phyloP scores from a whole-genome alignment of 495 filamentous ascomycete species.

The Podospora appendiculata region DNA sequence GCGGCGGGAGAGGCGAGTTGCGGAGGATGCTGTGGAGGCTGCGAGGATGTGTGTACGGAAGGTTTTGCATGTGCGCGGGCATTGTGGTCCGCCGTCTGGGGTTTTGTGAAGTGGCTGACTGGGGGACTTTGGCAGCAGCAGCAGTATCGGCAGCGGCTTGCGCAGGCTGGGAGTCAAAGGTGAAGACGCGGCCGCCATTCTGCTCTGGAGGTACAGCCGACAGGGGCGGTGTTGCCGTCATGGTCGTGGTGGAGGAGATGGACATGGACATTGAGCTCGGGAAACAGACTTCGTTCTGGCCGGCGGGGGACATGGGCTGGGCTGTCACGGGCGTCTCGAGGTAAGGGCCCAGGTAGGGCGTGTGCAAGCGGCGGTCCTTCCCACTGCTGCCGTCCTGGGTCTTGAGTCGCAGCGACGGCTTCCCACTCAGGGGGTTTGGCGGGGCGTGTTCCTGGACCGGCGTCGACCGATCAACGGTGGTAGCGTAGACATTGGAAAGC shows the following conservation, averaged over 20 bases:
- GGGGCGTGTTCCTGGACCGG: slow-evolving; percentile 36
- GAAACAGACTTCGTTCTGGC: slow-evolving; percentile 28
- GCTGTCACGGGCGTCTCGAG: slow-evolving; percentile 40
- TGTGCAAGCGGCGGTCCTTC: slow-evolving; percentile 23
- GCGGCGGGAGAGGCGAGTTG: slow-evolving; percentile 60
- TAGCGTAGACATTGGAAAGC: slow-evolving; percentile 70
- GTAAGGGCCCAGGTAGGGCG: slow-evolving; percentile 32
- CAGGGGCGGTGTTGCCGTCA: slow-evolving; percentile 43
- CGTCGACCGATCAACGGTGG: slow-evolving; percentile 56
- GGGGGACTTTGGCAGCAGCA: slow-evolving; percentile 2
- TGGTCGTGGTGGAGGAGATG: slow-evolving; percentile 8
- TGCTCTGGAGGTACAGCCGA: slow-evolving; percentile 37
- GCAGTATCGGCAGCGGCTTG: background rate
- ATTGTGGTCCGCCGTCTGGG: slow-evolving; percentile 32
- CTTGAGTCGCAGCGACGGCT: slow-evolving; percentile 38
- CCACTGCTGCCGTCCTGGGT: slow-evolving; percentile 21
- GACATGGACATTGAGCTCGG: slow-evolving; percentile 18
- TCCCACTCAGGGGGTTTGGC: slow-evolving; percentile 27
- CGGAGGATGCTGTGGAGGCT: slow-evolving; percentile 66
- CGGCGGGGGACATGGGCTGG: slow-evolving; percentile 33
- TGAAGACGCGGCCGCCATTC: slow-evolving; percentile 26
- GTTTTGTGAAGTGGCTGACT: slow-evolving; percentile 21
- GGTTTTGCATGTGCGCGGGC: slow-evolving; percentile 12
- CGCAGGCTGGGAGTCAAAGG: slow-evolving; percentile 20
- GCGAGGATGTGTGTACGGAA: slow-evolving; percentile 59